These are phyloP conservation scores for Colletotrichum lindemuthianum DNA, from an alignment of 2,329 filamentous ascomycete genomes.

Conservation along the genomic window DNA sequence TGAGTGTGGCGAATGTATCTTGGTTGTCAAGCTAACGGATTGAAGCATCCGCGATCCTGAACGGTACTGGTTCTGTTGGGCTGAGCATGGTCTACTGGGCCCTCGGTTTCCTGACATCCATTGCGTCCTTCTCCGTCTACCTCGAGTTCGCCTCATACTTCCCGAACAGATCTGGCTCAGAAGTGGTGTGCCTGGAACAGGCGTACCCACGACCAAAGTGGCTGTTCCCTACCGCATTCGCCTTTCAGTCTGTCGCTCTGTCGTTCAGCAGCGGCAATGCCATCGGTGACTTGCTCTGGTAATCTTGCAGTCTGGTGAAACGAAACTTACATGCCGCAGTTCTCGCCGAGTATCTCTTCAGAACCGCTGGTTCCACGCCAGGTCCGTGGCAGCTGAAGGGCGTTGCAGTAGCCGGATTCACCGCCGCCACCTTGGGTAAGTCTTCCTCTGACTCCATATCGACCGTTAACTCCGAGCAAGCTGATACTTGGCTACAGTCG, in stretches of 20 bases:
- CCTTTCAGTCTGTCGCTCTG: conserved; percentile 69
- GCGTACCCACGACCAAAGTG: conserved; percentile 71
- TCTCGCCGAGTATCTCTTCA: conserved; percentile 70
- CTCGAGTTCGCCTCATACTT: conserved; percentile 73
- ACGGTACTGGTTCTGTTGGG: conserved; percentile 69
- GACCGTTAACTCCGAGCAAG: background rate
- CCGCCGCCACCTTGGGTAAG: conserved; percentile 53
- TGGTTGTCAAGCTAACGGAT: background rate
- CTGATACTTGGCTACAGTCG: conserved; percentile 40
- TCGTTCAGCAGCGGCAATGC: conserved; percentile 74
- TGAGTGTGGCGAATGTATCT: conserved; percentile 52
- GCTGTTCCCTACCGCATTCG: conserved; percentile 71
- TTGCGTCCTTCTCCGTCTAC: conserved; percentile 65
- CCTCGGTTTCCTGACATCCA: conserved; percentile 67
- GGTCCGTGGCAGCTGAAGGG: conserved; percentile 73
- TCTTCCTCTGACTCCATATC: background rate
- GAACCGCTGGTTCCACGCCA: conserved; percentile 59
- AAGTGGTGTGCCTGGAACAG: conserved; percentile 76
- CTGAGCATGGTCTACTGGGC: conserved; percentile 71
- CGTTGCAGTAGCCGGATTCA: conserved; percentile 71
- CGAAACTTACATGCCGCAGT: conserved; percentile 45
- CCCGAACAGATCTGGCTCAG: conserved; percentile 71
- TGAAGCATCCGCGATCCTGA: conserved; percentile 54
- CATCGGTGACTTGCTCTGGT: conserved; percentile 51
- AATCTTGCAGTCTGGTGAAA: too few relatives aligned